A percentile compares a stretch with the other conserved stretches of the same genome.
Evolutionary conservation across 441 rosid genomes (phyloP).

Genomic region (Gossypium schwendimanii): DNA sequence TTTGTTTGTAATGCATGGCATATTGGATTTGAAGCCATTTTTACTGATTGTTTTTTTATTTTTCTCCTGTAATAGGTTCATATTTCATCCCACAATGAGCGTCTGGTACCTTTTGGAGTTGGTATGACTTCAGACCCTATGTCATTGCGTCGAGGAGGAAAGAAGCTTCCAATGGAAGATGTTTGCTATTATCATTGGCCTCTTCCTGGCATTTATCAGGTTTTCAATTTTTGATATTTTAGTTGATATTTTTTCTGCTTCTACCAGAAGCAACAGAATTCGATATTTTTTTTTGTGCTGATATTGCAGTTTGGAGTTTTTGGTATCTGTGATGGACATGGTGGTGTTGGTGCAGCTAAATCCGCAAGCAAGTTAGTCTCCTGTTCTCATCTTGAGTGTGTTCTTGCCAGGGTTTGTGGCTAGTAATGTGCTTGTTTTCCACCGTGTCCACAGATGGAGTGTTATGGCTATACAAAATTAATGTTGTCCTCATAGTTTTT

Average conservation of each 20-base stretch:
- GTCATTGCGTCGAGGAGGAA: constrained; percentile 90
- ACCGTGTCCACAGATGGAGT: not conserved
- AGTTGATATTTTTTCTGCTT: constrained; percentile 16
- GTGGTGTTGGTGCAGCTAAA: constrained; percentile 80
- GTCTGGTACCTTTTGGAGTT: constrained; percentile 56
- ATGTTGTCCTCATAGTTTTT: not conserved
- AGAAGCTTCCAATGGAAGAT: constrained; percentile 94
- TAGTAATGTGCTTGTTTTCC: not conserved
- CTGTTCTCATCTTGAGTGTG: constrained; percentile 20
- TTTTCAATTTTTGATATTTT: constrained; percentile 27
- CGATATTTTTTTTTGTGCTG: constrained; percentile 6
- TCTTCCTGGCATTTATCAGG: constrained; percentile 76
- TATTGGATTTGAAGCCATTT: not conserved
- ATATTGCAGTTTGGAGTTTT: constrained; percentile 81
- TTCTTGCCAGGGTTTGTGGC: constrained; percentile 9
- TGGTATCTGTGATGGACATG: constrained; percentile 96
- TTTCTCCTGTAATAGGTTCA: constrained; percentile 44
- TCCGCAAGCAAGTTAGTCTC: constrained; percentile 81
- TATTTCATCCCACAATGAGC: constrained; percentile 50
- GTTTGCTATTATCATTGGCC: constrained; percentile 90
- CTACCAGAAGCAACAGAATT: constrained; percentile 20
- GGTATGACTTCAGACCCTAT: constrained; percentile 94
- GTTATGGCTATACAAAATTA: not conserved
- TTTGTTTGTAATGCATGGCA: not conserved
- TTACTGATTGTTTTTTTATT: not conserved